Percentiles rank a stretch among this genome's conserved stretches.
These are phyloP conservation scores for Zelopaecilomyces penicillatus DNA, from an alignment of 2,329 filamentous ascomycete species.

Conservation along the genomic window DNA sequence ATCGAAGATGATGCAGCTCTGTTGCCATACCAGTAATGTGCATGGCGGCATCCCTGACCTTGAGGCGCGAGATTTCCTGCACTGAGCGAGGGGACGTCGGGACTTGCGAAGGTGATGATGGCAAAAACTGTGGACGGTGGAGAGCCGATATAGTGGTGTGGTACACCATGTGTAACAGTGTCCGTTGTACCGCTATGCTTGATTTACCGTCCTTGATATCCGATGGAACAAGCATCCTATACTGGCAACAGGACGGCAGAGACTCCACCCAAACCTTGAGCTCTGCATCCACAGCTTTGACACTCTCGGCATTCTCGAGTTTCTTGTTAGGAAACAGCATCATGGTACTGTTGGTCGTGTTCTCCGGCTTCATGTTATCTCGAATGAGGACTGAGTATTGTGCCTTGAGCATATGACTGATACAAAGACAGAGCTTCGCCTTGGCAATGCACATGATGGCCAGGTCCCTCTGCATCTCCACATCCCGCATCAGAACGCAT, in stretches of 20 bases:
- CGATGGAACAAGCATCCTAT: constrained; percentile 45
- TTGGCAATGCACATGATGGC: constrained; percentile 88
- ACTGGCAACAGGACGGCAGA: constrained; percentile 64
- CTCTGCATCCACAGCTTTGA: constrained; percentile 70
- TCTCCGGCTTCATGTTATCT: constrained; percentile 69
- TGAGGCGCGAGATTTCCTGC: constrained; percentile 73
- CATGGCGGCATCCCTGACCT: constrained; percentile 74
- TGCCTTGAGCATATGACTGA: constrained; percentile 80
- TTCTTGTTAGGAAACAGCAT: constrained; percentile 88
- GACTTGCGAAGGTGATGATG: constrained; percentile 52
- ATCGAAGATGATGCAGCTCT: constrained; percentile 61
- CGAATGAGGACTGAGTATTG: constrained; percentile 89
- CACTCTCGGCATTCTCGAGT: constrained; percentile 70
- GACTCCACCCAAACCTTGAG: constrained; percentile 69
- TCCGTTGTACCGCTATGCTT: constrained; percentile 61
- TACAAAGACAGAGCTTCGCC: constrained; percentile 79
- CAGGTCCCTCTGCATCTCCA: constrained; percentile 65
- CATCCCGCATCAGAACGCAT: constrained; percentile 63
- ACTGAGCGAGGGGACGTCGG: constrained; percentile 55
- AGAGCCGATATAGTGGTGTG: constrained; percentile 85
- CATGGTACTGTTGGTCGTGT: constrained; percentile 68
- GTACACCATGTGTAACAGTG: constrained; percentile 89
- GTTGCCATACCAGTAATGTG: constrained; percentile 80
- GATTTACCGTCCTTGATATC: constrained; percentile 54
- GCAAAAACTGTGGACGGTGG: constrained; percentile 83